A percentile compares a stretch with the other conserved stretches of the same genome.
These are phyloP conservation scores for Diaporthe velutina DNA, from an alignment of 2,329 filamentous ascomycete genomes.

Conservation along the genomic window DNA sequence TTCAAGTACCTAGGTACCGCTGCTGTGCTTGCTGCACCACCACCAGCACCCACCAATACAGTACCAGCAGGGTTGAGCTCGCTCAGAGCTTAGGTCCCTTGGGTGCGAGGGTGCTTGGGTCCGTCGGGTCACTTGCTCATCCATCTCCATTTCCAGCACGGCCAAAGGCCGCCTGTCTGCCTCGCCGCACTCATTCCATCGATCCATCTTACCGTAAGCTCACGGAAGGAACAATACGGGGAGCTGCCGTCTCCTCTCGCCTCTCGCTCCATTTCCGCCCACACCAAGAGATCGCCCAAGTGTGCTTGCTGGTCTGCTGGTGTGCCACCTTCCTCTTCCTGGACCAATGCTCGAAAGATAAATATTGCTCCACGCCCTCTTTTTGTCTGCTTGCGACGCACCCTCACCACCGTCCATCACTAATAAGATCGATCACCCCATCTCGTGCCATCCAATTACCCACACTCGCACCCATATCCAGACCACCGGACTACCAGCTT, in stretches of 20 bases:
- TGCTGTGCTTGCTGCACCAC: neutral
- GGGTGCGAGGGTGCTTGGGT: neutral
- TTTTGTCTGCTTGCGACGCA: neutral
- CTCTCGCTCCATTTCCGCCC: neutral
- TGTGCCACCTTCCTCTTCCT: slow-evolving; percentile 19
- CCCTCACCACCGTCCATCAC: neutral
- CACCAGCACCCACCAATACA: slow-evolving; percentile 2
- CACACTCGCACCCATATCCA: slow-evolving; percentile 4
- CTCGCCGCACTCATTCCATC: slow-evolving; percentile 26
- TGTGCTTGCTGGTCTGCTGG: too few species aligned
- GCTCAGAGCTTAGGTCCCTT: slow-evolving; percentile 24
- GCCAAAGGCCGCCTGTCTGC: neutral
- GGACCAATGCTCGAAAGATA: slow-evolving; percentile 24
- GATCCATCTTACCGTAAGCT: slow-evolving; percentile 12
- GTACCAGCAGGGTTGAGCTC: neutral
- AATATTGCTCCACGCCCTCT: slow-evolving; percentile 7
- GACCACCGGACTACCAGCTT: neutral
- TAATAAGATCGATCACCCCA: slow-evolving; percentile 21
- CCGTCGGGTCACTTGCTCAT: slow-evolving; percentile 16
- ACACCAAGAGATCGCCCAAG: slow-evolving; percentile 21
- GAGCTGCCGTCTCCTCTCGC: neutral
- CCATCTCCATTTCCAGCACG: slow-evolving; percentile 5
- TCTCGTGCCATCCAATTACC: slow-evolving; percentile 15
- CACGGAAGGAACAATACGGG: slow-evolving; percentile 8
- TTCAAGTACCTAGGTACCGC: neutral